A percentile compares a stretch with the other conserved stretches of the same genome.
Conservation (phyloP, 164 flowering plant species). For the Aristolochia californica region DNA sequence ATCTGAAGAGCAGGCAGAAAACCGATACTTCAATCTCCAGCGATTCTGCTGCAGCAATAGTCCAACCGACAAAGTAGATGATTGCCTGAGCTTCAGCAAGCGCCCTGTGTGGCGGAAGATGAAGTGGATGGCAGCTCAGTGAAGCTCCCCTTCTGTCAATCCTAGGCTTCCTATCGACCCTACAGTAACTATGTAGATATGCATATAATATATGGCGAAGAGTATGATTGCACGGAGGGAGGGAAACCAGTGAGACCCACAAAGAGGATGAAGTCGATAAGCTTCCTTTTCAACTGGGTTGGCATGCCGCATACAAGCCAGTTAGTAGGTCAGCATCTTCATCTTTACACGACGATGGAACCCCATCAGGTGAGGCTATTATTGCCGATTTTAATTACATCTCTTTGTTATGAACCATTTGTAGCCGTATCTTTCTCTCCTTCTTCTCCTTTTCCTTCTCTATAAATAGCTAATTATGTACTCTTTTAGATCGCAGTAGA, state of each 20-base stretch:
- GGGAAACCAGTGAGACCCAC: conserved; percentile 4
- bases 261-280: conserved; percentile 6
- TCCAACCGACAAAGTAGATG: too few species aligned
- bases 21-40: too few species aligned
- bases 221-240: background rate
- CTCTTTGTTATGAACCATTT: background rate
- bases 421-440: background rate
- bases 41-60: too few species aligned
- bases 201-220: background rate
- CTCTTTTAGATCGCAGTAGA: background rate
- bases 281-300: conserved; percentile 4
- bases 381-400: too few species aligned
- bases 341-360: conserved; percentile 4
- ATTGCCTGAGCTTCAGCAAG: too few species aligned
- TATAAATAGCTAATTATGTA: conserved; percentile 2
- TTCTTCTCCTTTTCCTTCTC: background rate
- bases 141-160: background rate
- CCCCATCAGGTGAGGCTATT: conserved; percentile 1
- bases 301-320: conserved; percentile 2
- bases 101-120: too few species aligned
- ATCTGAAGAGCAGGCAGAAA: too few species aligned
- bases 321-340: background rate
- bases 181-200: background rate
- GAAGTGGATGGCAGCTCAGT: background rate
- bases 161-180: background rate